phyloP scores from a whole-genome alignment of 2,329 filamentous ascomycete genomes.

The Sporothrix protearum region DNA sequence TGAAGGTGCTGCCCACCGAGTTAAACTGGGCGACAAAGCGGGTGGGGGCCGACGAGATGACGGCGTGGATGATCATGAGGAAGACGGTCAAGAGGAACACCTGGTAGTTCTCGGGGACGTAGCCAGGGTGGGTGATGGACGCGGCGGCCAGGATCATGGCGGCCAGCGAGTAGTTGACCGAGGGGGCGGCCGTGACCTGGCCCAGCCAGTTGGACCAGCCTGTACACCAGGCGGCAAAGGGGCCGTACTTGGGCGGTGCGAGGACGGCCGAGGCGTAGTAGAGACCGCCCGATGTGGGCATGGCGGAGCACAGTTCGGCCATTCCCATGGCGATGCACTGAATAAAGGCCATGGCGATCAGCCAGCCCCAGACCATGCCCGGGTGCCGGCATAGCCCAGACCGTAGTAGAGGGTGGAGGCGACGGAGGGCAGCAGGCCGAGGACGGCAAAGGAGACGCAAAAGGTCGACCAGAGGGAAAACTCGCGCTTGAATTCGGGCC shows the following conservation, averaged over 20 bases:
- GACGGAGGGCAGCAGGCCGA: constrained; percentile 68
- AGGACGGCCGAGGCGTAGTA: constrained; percentile 73
- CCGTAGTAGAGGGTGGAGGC: constrained; percentile 70
- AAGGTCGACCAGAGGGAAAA: constrained; percentile 73
- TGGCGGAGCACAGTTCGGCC: constrained; percentile 69
- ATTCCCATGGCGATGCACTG: constrained; percentile 65
- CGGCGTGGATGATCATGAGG: constrained; percentile 64
- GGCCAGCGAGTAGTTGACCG: constrained; percentile 62
- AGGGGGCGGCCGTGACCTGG: constrained; percentile 64
- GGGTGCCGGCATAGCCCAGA: constrained; percentile 51
- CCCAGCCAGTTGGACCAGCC: constrained; percentile 68
- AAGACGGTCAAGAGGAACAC: constrained; percentile 64
- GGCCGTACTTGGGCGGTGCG: constrained; percentile 62
- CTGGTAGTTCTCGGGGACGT: constrained; percentile 62
- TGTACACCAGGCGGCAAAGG: constrained; percentile 64
- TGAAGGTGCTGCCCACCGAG: constrained; percentile 65
- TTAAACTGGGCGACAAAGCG: constrained; percentile 68
- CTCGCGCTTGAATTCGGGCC: constrained; percentile 56
- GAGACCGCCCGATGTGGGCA: constrained; percentile 69
- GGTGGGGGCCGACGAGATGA: constrained; percentile 67
- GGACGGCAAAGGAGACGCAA: constrained; percentile 68
- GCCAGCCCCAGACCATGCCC: constrained; percentile 74
- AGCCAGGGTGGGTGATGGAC: constrained; percentile 65
- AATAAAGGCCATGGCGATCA: constrained; percentile 69
- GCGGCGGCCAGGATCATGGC: constrained; percentile 69